phyloP scores from a whole-genome alignment of 768 basidiomycete genomes.

The Daedaleopsis nitida region DNA sequence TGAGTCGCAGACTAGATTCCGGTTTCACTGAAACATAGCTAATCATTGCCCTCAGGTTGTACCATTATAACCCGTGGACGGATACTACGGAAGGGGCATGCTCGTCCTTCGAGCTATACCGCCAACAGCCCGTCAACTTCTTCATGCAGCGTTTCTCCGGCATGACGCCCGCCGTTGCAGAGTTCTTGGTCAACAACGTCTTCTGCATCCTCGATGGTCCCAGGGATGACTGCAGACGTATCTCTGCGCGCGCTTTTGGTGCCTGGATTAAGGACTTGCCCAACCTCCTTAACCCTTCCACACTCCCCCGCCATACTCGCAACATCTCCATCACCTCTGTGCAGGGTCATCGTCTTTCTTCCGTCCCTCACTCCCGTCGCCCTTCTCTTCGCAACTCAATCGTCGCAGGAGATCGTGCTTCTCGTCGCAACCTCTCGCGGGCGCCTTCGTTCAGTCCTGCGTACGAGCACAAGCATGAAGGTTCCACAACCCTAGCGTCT shows the following conservation, averaged over 20 bases:
- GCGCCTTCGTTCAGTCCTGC: conserved; percentile 57
- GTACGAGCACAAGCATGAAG: conserved; percentile 24
- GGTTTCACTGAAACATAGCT: neutral
- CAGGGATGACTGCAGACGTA: conserved; percentile 59
- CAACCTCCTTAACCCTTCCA: conserved; percentile 54
- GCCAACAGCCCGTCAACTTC: conserved; percentile 77
- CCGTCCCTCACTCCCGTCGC: conserved; percentile 67
- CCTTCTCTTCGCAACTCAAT: conserved; percentile 70
- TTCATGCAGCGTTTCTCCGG: conserved; percentile 90
- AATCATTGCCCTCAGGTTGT: conserved; percentile 61
- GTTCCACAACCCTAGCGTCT: conserved; percentile 18
- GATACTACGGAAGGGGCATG: conserved; percentile 85
- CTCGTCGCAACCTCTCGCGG: conserved; percentile 61
- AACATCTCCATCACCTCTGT: conserved; percentile 62
- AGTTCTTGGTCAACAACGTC: conserved; percentile 81
- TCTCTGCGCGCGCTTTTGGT: conserved; percentile 84
- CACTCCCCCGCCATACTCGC: conserved; percentile 48
- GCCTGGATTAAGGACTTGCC: conserved; percentile 85
- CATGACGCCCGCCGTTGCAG: conserved; percentile 84
- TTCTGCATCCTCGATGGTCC: conserved; percentile 78
- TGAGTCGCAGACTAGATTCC: conserved; percentile 36
- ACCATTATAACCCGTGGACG: conserved; percentile 98
- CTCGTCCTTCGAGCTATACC: conserved; percentile 80
- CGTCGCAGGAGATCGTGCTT: conserved; percentile 45
- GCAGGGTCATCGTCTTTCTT: conserved; percentile 63